Evolutionary conservation across 768 basidiomycete genomes (phyloP).

Genomic region (Pisolithus marmoratus): DNA sequence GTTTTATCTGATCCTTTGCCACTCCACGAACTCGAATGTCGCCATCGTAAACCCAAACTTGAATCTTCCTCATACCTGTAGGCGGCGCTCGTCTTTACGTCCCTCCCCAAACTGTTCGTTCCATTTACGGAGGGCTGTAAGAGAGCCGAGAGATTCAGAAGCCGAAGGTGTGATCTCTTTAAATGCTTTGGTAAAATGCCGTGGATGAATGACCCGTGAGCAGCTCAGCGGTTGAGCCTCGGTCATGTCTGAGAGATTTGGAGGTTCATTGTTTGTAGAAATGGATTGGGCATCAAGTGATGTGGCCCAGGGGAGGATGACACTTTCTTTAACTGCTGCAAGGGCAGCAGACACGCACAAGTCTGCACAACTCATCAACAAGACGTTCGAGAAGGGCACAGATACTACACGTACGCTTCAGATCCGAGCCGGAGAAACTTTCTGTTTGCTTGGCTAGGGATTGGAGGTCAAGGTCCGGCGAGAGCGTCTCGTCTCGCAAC

Average conservation of each 20-base stretch:
- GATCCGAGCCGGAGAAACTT: slow-evolving; percentile 88
- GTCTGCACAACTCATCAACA: slow-evolving; percentile 44
- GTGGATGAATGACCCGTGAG: slow-evolving; percentile 41
- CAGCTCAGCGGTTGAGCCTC: slow-evolving; percentile 7
- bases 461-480: slow-evolving; percentile 55
- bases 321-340: slow-evolving; percentile 82
- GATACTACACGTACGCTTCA: slow-evolving; percentile 68
- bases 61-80: slow-evolving; percentile 78
- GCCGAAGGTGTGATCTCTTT: slow-evolving; percentile 87
- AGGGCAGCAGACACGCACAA: slow-evolving; percentile 90
- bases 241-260: slow-evolving; percentile 1
- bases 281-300: slow-evolving; percentile 4
- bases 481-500: slow-evolving; percentile 72
- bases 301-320: slow-evolving; percentile 71
- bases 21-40: slow-evolving; percentile 10
- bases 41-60: slow-evolving; percentile 78
- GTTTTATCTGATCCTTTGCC: neutral
- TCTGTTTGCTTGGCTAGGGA: slow-evolving; percentile 67
- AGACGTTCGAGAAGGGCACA: neutral
- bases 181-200: slow-evolving; percentile 79
- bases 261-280: neutral
- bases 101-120: slow-evolving; percentile 95
- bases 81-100: slow-evolving; percentile 53
- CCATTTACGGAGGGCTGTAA: slow-evolving; percentile 78
- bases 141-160: slow-evolving; percentile 73